Percentiles rank a stretch among this genome's conserved stretches.
Conservation (phyloP, 345 rosid genomes). For the Mallotus nudiflorus region DNA sequence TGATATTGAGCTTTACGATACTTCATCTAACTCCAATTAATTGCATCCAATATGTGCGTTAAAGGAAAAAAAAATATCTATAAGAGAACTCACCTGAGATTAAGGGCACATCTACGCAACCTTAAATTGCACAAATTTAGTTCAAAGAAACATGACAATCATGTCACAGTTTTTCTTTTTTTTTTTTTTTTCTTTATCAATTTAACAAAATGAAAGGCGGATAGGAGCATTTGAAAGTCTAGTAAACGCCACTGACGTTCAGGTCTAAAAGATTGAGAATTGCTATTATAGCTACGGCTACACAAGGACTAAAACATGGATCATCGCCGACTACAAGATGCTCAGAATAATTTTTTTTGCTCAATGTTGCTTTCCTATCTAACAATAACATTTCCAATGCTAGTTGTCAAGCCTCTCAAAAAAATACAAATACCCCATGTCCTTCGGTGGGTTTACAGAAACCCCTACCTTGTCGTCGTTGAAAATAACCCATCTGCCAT, state of each 20-base stretch:
- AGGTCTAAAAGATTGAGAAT: background rate
- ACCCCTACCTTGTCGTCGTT: conserved; percentile 89
- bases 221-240: background rate
- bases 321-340: background rate
- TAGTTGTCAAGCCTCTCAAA: conserved; percentile 73
- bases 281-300: background rate
- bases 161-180: background rate
- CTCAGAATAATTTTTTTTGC: background rate
- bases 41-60: too few species aligned
- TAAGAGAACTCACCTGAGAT: too few species aligned
- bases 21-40: too few species aligned
- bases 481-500: conserved; percentile 91
- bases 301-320: background rate
- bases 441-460: conserved; percentile 85
- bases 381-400: background rate
- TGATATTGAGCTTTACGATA: too few species aligned
- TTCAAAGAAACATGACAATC: background rate
- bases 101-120: too few species aligned
- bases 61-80: too few species aligned
- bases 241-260: background rate
- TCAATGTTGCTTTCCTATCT: background rate
- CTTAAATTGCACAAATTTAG: too few species aligned
- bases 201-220: background rate
- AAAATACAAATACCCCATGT: conserved; percentile 97
- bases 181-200: background rate